A percentile compares a stretch with the other conserved stretches of the same genome.
These are phyloP conservation scores for Tuber brumale DNA, from an alignment of 495 filamentous ascomycete species.

Conservation along the genomic window DNA sequence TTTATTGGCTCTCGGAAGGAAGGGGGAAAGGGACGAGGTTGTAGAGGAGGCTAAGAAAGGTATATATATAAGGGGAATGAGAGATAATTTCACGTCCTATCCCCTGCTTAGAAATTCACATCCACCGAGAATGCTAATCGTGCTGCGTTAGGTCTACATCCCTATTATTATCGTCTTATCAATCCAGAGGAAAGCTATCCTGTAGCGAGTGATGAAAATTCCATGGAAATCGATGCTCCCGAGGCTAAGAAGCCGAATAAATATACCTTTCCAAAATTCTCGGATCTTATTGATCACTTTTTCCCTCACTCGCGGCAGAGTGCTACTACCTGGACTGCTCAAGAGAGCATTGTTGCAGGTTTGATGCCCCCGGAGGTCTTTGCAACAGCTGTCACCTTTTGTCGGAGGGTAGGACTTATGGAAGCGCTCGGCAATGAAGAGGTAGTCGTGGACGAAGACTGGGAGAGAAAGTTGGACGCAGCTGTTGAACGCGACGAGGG, in stretches of 20 bases:
- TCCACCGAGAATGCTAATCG: background rate
- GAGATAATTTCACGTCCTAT: background rate
- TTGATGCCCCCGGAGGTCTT: constrained; percentile 48
- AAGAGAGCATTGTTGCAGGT: constrained; percentile 13
- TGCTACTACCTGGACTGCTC: constrained; percentile 21
- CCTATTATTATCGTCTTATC: constrained; percentile 66
- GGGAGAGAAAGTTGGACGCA: constrained; percentile 72
- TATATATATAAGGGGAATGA: constrained; percentile 44
- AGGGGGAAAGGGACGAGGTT: constrained; percentile 66
- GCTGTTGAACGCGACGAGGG: constrained; percentile 58
- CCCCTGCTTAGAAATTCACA: background rate
- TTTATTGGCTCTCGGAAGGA: constrained; percentile 65
- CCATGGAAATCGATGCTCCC: constrained; percentile 30
- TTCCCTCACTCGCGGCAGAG: constrained; percentile 29
- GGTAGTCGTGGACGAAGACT: constrained; percentile 66
- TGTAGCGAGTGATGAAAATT: constrained; percentile 6
- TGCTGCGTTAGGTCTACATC: constrained; percentile 44
- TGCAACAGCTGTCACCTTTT: constrained; percentile 60
- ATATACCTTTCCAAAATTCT: constrained; percentile 43
- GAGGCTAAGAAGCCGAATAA: constrained; percentile 19
- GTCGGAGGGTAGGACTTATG: constrained; percentile 65
- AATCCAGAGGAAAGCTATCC: constrained; percentile 49
- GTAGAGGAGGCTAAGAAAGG: constrained; percentile 86
- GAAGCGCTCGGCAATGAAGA: constrained; percentile 56
- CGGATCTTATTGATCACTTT: constrained; percentile 40